Evolutionary conservation across 2,329 filamentous ascomycete species (phyloP).

Genomic region (Blastomyces percursus): DNA sequence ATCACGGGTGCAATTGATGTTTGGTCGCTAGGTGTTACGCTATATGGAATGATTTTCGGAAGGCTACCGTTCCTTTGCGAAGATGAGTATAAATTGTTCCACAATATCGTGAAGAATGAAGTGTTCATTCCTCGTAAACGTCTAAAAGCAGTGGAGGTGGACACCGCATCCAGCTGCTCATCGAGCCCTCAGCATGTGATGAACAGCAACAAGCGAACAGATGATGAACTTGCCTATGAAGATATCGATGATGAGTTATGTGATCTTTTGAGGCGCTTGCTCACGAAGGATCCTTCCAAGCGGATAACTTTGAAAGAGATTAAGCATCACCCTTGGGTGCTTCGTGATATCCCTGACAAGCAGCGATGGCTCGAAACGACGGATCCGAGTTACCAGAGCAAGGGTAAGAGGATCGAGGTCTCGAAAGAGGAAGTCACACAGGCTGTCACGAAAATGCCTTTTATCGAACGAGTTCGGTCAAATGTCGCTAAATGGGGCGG

Average conservation of each 20-base stretch:
- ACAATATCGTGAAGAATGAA: slow-evolving; percentile 83
- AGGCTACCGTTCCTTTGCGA: slow-evolving; percentile 87
- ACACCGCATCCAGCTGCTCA: slow-evolving; percentile 35
- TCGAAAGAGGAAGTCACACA: slow-evolving; percentile 81
- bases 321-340: slow-evolving; percentile 87
- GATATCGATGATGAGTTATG: slow-evolving; percentile 68
- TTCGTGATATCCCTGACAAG: slow-evolving; percentile 63
- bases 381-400: slow-evolving; percentile 65
- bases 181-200: slow-evolving; percentile 42
- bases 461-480: slow-evolving; percentile 74
- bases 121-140: slow-evolving; percentile 76
- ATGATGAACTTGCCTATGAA: slow-evolving; percentile 74
- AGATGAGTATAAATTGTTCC: slow-evolving; percentile 85
- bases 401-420: slow-evolving; percentile 80
- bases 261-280: slow-evolving; percentile 66
- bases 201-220: slow-evolving; percentile 58
- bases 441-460: slow-evolving; percentile 79
- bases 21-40: slow-evolving; percentile 90
- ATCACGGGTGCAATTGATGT: slow-evolving; percentile 92
- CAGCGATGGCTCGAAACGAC: slow-evolving; percentile 86
- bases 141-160: slow-evolving; percentile 56
- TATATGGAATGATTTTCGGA: slow-evolving; percentile 91
- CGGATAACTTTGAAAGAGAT: slow-evolving; percentile 85
- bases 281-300: slow-evolving; percentile 79
- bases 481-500: slow-evolving; percentile 58